Evolutionary conservation across 2,329 filamentous ascomycete species (phyloP).

Genomic region (Blastomyces emzantsi): DNA sequence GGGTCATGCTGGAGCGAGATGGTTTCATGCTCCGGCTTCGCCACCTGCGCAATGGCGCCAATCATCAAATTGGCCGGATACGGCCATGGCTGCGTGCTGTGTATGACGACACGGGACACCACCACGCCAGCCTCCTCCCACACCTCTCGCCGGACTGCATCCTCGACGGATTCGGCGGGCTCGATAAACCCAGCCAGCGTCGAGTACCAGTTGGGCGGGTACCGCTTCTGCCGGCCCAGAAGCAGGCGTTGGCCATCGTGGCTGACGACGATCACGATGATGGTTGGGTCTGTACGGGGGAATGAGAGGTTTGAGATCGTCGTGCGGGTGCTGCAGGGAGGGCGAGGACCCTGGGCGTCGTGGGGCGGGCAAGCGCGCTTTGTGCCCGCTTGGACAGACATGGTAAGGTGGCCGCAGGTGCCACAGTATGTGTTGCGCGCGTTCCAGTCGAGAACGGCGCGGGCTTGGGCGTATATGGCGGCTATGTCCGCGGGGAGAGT

Average conservation of each 20-base stretch:
- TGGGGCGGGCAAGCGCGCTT: slow-evolving; percentile 39
- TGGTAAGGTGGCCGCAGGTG: slow-evolving; percentile 72
- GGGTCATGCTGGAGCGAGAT: slow-evolving; percentile 82
- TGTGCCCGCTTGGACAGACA: slow-evolving; percentile 42
- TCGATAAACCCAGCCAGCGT: slow-evolving; percentile 83
- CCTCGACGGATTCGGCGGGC: slow-evolving; percentile 75
- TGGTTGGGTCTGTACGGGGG: slow-evolving; percentile 84
- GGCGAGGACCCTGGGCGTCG: slow-evolving; percentile 41
- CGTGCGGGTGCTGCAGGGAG: slow-evolving; percentile 68
- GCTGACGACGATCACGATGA: slow-evolving; percentile 89
- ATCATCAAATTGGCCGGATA: slow-evolving; percentile 82
- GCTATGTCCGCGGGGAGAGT: slow-evolving; percentile 58
- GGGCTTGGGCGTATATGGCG: slow-evolving; percentile 81
- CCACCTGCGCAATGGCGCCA: slow-evolving; percentile 71
- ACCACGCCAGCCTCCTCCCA: slow-evolving; percentile 77
- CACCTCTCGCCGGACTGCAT: slow-evolving; percentile 72
- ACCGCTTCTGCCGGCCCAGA: slow-evolving; percentile 76
- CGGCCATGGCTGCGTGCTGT: slow-evolving; percentile 80
- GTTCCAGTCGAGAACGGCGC: slow-evolving; percentile 91
- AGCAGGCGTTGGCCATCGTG: slow-evolving; percentile 67
- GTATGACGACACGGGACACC: slow-evolving; percentile 68
- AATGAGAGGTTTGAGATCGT: slow-evolving; percentile 87
- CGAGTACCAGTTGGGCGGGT: slow-evolving; percentile 76
- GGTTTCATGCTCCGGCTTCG: slow-evolving; percentile 65
- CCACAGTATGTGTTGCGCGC: slow-evolving; percentile 84